Evolutionary conservation across 2,329 filamentous ascomycete genomes (phyloP), one percentile per base, ranked within the genome.

Genomic region (Ophiosphaerella narmari): DNA sequence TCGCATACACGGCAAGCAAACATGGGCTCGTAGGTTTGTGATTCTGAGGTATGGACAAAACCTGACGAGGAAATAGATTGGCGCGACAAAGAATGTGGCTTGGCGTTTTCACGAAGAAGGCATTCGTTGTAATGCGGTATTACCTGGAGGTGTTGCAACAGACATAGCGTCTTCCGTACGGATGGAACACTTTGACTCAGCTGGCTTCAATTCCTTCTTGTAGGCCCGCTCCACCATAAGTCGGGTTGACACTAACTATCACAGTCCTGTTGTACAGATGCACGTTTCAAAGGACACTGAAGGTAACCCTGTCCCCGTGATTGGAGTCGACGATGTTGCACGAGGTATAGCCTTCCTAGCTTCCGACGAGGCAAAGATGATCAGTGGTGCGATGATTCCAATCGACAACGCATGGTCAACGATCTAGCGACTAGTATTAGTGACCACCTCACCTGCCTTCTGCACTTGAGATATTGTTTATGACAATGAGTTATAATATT

Each of bases 11-110:
- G 21, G 72, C 76, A 7, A 74, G 70, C 43, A 76, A 78, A 57
- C 75, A 77, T 58, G 74, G 73, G 0, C 62, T 79, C 33, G 71
- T 76, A 49, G 46, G 72, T 68, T 41, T 7, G 33, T n/a, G 16
- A 2, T 24, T n/a, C 23, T 24, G n/a, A 2, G 16, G 7, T 21
- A 21, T 33, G 29, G 7, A 5, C 26, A 16, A 31, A 5, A 35
- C n/a, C 50, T 55, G 11, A 55, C 37, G 16, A 7, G 0, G 14
- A 16, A 9, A 35, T 16, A 74, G 70, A 65, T 78, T 9, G 77
- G 77, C 7, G 75, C 76, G 8, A 80, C 77, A 1, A 78, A 77
- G 54, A 78, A 78, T 46, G 75, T 78, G 0, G 77, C 77, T 13
- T 80, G 75, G 71, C 65, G 75, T 5, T 79, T 78, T 52, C 71